A percentile compares a stretch with the other conserved stretches of the same genome.
Evolutionary conservation across 2,329 filamentous ascomycete genomes (phyloP).

Genomic region (Pseudogymnoascus pannorum): DNA sequence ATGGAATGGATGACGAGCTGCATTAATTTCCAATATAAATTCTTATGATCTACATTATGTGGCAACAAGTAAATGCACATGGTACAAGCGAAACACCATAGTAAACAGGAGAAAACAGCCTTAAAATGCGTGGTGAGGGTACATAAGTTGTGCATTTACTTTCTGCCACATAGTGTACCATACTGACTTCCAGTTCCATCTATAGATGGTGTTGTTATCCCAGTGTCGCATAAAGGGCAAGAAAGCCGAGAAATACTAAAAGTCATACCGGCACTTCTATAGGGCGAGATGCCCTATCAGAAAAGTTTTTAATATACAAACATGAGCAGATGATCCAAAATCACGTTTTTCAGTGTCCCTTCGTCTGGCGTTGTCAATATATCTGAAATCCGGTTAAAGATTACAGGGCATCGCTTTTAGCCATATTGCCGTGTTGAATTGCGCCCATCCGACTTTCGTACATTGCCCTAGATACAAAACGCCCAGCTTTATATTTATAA

Average conservation of each 20-base stretch:
- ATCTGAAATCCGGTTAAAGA: slow-evolving; percentile 2
- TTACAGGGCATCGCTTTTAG: not conserved
- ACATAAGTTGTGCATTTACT: no score
- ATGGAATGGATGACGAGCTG: not conserved
- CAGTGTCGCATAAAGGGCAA: not conserved
- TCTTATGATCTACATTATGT: not conserved
- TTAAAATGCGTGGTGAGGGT: no score
- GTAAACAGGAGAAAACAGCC: no score
- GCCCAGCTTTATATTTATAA: not conserved
- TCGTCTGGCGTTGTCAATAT: not conserved
- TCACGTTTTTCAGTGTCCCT: not conserved
- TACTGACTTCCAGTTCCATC: not conserved
- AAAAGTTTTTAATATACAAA: not conserved
- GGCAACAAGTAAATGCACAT: no score
- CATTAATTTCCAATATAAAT: not conserved
- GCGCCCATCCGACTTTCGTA: not conserved
- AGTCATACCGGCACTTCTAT: not conserved
- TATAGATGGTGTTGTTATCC: not conserved
- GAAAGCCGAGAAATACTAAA: not conserved
- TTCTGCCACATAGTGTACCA: no score
- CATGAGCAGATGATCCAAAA: not conserved
- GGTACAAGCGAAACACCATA: no score
- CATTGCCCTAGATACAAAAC: not conserved
- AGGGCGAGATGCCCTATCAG: not conserved
- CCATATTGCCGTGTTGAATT: not conserved